Evolutionary conservation across 345 rosid genomes (phyloP).

Genomic region (rapeseed (Brassica napus)): Da-Ae NC_063436.1:17460001-17460500

Average conservation of each 20-base stretch:
- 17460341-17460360: neutral
- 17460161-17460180: neutral
- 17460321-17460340: neutral
- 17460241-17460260: conserved; percentile 80
- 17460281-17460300: conserved; percentile 30
- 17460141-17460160: conserved; percentile 2
- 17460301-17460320: neutral
- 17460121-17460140: conserved; percentile 48
- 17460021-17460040: neutral
- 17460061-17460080: conserved; percentile 69
- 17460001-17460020: neutral
- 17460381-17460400: conserved; percentile 99
- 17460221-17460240: conserved; percentile 76
- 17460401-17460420: conserved; percentile 82
- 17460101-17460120: conserved; percentile 82
- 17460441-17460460: conserved; percentile 44
- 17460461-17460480: conserved; percentile 1
- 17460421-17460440: conserved; percentile 91
- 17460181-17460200: conserved; percentile 28
- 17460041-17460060: conserved; percentile 1
- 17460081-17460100: conserved; percentile 89
- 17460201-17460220: conserved; percentile 79
- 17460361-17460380: conserved; percentile 53
- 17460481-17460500: neutral
- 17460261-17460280: conserved; percentile 51